Evolutionary conservation across 164 flowering plant genomes (phyloP).

Genomic region (Piper longum): DNA sequence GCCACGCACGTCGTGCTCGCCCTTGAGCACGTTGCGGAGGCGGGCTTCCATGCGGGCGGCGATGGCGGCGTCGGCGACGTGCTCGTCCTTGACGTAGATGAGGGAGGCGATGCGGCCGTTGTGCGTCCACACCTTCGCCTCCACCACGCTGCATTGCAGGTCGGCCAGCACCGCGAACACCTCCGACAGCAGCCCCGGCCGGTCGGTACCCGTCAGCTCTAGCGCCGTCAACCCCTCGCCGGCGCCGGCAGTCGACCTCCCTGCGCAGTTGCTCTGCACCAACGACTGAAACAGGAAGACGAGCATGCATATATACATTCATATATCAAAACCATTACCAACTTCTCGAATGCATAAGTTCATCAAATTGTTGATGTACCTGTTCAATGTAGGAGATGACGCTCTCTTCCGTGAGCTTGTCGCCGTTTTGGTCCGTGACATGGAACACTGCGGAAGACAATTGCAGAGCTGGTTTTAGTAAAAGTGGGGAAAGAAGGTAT

Average conservation of each 20-base stretch:
- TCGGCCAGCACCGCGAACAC: constrained; percentile 81
- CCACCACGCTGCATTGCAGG: constrained; percentile 75
- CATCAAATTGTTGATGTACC: constrained; percentile 21
- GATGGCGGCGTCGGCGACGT: constrained; percentile 49
- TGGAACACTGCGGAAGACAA: constrained; percentile 53
- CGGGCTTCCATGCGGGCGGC: constrained; percentile 44
- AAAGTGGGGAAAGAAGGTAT: not conserved
- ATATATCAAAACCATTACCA: not conserved
- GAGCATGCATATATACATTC: not conserved
- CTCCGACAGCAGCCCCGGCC: constrained; percentile 85
- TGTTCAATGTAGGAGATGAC: constrained; percentile 63
- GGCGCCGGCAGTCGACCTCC: constrained; percentile 9
- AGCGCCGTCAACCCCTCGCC: constrained; percentile 56
- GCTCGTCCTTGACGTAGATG: constrained; percentile 59
- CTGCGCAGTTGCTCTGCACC: constrained; percentile 19
- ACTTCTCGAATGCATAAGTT: not conserved
- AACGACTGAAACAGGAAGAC: constrained; percentile 46
- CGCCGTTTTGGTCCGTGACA: constrained; percentile 74
- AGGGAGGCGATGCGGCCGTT: constrained; percentile 82
- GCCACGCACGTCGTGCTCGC: constrained; percentile 36
- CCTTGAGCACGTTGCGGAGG: constrained; percentile 61
- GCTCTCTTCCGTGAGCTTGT: constrained; percentile 67
- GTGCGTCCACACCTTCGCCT: constrained; percentile 94
- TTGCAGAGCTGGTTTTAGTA: not conserved
- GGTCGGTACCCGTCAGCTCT: constrained; percentile 71